A percentile compares a stretch with the other conserved stretches of the same genome.
Conservation (phyloP, 1,139 yeast species). For the Taphrina betulina region DNA sequence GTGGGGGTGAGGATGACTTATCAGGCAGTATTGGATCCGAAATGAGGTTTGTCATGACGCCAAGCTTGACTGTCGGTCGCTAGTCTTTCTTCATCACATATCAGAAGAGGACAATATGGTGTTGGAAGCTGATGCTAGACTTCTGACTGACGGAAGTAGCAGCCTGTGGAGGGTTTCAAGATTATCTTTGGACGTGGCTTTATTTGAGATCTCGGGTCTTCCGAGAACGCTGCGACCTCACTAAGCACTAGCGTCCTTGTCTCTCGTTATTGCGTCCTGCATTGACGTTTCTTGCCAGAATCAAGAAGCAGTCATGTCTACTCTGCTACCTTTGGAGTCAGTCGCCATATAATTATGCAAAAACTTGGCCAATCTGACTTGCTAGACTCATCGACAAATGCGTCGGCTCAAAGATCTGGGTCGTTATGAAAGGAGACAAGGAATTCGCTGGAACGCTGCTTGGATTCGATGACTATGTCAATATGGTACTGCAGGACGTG, state of each 20-base stretch:
- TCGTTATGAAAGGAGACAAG: conserved; percentile 64
- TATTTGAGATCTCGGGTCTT: no score
- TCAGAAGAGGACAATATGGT: no score
- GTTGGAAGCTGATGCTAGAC: no score
- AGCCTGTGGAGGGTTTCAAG: no score
- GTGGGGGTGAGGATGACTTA: not conserved
- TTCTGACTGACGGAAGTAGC: no score
- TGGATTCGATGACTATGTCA: conserved; percentile 95
- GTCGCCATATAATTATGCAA: not conserved
- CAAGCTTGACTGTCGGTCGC: no score
- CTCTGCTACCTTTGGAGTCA: conserved; percentile 25
- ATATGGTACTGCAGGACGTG: conserved; percentile 78
- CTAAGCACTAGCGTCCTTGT: no score
- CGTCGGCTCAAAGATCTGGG: conserved; percentile 76
- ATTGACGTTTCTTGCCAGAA: no score
- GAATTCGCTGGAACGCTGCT: conserved; percentile 78
- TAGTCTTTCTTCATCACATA: not conserved
- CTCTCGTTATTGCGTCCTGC: no score
- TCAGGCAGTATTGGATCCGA: conserved; percentile 8
- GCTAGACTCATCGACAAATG: conserved; percentile 67
- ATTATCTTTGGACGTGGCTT: no score
- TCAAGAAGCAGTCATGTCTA: conserved; percentile 15
- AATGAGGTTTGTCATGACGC: conserved; percentile 1
- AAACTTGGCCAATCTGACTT: not conserved
- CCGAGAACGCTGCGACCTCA: no score